phyloP scores from a whole-genome alignment of 441 rosid species.

The Omphalea diandra region DNA sequence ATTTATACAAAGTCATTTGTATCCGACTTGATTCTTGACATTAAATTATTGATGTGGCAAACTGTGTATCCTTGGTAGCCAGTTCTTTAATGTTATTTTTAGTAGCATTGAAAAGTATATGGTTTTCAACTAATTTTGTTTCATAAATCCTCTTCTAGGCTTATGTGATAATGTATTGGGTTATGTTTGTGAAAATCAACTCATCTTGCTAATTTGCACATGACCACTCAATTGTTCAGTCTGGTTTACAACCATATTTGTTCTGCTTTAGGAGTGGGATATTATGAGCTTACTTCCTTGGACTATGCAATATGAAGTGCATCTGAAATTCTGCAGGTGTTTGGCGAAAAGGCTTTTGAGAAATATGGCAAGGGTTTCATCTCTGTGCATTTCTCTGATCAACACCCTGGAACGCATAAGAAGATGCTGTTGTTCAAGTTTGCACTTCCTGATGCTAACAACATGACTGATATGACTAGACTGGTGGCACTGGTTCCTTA shows the following conservation, averaged over 20 bases:
- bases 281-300: background rate
- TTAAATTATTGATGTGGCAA: background rate
- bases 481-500: conserved; percentile 82
- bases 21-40: background rate
- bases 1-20: background rate
- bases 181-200: too few relatives aligned
- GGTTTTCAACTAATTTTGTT: too few relatives aligned
- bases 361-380: conserved; percentile 87
- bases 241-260: background rate
- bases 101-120: too few relatives aligned
- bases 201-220: background rate
- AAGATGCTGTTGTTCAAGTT: conserved; percentile 89
- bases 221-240: background rate
- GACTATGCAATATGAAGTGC: background rate
- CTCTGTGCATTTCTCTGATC: conserved; percentile 95
- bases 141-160: too few relatives aligned
- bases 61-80: background rate
- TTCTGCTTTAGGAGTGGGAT: background rate
- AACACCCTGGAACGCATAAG: conserved; percentile 67
- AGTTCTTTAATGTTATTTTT: too few relatives aligned
- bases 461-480: conserved; percentile 83
- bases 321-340: conserved; percentile 54
- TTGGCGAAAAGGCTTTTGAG: conserved; percentile 88
- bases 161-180: too few relatives aligned
- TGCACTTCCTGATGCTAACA: conserved; percentile 73